These are phyloP conservation scores for Sclerotinia spermophila DNA, from an alignment of 2,329 filamentous ascomycete genomes.

Conservation along the genomic window DNA sequence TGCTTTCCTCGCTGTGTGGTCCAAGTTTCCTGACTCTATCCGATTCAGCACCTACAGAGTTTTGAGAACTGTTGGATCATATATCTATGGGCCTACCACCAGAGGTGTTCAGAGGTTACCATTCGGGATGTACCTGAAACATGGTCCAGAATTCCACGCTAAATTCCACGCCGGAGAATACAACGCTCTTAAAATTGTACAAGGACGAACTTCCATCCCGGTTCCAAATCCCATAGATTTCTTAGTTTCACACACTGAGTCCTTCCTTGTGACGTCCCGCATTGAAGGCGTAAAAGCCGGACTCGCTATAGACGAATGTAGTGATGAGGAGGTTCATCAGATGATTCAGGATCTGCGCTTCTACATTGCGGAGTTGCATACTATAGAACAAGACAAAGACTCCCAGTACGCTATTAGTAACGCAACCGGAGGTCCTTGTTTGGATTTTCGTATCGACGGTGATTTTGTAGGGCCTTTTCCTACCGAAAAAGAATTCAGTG, in stretches of 20 bases:
- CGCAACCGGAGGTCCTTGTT: background rate
- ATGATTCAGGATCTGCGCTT: background rate
- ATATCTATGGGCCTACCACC: background rate
- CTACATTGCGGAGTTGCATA: background rate
- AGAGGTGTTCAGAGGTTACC: background rate
- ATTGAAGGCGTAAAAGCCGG: background rate
- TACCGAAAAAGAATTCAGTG: background rate
- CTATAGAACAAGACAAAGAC: background rate
- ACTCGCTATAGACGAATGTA: background rate
- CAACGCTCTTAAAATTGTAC: background rate
- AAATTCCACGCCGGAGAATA: background rate
- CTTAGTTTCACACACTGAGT: background rate
- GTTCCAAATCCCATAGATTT: background rate
- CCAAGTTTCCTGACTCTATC: background rate
- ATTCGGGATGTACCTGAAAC: background rate
- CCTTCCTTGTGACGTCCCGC: background rate
- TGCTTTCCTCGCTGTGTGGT: background rate
- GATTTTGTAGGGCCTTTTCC: background rate
- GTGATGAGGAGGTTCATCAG: background rate
- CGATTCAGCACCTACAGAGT: background rate
- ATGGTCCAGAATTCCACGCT: background rate
- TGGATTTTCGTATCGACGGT: background rate
- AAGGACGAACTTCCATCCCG: background rate
- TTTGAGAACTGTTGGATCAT: background rate
- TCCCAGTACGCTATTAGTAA: background rate